Conservation (phyloP, 148 eudicot species). For the Oxyria digyna region DNA sequence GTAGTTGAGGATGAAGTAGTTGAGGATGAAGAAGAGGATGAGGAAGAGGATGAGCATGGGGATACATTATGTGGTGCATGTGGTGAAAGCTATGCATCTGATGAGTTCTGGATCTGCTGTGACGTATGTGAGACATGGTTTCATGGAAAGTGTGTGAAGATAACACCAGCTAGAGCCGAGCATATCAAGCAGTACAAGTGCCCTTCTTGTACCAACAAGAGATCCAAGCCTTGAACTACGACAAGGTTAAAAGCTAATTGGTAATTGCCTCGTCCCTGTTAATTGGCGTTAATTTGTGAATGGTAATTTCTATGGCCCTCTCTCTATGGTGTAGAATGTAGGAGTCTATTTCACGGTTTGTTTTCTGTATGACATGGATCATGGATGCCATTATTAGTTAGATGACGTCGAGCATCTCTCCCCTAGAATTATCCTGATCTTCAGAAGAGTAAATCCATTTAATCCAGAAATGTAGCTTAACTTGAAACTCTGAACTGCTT, state of each 20-base stretch:
- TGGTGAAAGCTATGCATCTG: slow-evolving; percentile 9
- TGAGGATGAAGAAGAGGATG: slow-evolving; percentile 5
- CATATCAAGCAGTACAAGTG: slow-evolving; percentile 15
- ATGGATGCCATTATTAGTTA: not conserved
- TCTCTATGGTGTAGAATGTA: not conserved
- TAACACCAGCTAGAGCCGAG: slow-evolving; percentile 12
- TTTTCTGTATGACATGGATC: not conserved
- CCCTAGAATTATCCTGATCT: not conserved
- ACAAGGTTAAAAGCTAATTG: not conserved
- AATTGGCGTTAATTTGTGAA: not conserved
- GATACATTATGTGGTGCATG: slow-evolving; percentile 11
- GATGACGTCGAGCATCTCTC: not conserved
- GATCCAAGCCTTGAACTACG: not conserved
- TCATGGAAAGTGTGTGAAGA: slow-evolving; percentile 12
- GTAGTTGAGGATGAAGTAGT: too few relatives aligned
- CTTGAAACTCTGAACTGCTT: not conserved
- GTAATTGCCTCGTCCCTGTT: not conserved
- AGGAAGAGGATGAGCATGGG: slow-evolving; percentile 10
- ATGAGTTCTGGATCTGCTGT: slow-evolving; percentile 14
- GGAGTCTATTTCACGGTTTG: not conserved
- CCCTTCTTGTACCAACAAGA: slow-evolving; percentile 13
- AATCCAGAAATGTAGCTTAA: not conserved
- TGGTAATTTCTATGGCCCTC: not conserved
- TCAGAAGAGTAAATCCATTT: not conserved
- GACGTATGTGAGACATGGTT: slow-evolving; percentile 11